These are phyloP conservation scores for Xylaria sp. DNA, from an alignment of 2,329 filamentous ascomycete genomes.

Conservation along the genomic window DNA sequence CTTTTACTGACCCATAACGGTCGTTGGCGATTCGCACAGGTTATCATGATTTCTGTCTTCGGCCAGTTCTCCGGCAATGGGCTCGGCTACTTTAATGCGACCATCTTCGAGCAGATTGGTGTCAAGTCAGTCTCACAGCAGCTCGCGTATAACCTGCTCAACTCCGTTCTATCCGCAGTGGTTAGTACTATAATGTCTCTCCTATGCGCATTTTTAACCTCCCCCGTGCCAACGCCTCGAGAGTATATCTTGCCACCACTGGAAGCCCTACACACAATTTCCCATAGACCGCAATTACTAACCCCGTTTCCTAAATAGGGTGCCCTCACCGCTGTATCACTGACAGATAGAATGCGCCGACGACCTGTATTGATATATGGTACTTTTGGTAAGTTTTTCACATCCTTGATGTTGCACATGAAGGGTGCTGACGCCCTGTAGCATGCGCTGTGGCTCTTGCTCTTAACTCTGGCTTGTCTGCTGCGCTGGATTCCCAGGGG, in stretches of 20 bases:
- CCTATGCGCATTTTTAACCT: not conserved
- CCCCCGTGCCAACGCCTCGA: too few relatives aligned
- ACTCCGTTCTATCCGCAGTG: conserved; percentile 57
- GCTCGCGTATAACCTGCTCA: conserved; percentile 59
- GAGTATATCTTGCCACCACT: not conserved
- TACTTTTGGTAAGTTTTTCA: conserved; percentile 51
- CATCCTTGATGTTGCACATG: conserved; percentile 4
- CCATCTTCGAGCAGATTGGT: conserved; percentile 57
- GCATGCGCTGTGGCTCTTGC: conserved; percentile 56
- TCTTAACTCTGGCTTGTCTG: conserved; percentile 58
- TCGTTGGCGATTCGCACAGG: conserved; percentile 60
- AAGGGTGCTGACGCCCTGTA: conserved; percentile 34
- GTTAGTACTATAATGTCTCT: not conserved
- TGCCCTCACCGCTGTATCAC: conserved; percentile 55
- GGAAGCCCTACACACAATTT: not conserved
- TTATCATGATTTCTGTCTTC: conserved; percentile 62
- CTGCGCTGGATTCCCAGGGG: conserved; percentile 48
- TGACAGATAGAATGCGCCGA: conserved; percentile 59
- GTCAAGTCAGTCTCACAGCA: conserved; percentile 52
- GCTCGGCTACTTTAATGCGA: conserved; percentile 62
- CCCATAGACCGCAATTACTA: not conserved
- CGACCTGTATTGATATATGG: conserved; percentile 58
- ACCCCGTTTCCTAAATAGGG: conserved; percentile 39
- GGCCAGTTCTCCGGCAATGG: conserved; percentile 63
- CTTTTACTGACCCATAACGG: conserved; percentile 56